Conservation (phyloP, 192 early-diverging fungal genomes). For the Linnemannia elongata region DNA sequence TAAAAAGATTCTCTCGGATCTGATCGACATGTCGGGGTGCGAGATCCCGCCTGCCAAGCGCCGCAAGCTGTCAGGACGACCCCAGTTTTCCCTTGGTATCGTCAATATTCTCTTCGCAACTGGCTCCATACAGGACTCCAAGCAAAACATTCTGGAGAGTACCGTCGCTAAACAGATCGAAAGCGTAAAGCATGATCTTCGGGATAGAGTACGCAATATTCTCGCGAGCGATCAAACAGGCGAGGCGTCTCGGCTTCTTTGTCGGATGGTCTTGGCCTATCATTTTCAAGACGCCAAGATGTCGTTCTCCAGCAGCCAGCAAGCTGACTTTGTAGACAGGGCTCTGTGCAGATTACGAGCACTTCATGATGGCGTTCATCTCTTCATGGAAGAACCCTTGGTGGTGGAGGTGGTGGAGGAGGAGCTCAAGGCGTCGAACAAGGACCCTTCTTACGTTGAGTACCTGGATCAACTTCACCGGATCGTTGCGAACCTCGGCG, state of each 20-base stretch:
- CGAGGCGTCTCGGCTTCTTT: neutral
- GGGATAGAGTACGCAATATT: neutral
- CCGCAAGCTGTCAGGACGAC: neutral
- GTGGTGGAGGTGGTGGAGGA: slow-evolving; percentile 35
- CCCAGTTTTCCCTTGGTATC: neutral
- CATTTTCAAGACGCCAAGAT: too few relatives aligned
- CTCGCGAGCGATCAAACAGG: neutral
- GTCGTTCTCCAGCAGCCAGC: too few relatives aligned
- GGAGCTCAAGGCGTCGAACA: slow-evolving; percentile 16
- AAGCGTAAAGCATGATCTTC: neutral
- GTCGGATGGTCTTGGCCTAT: neutral
- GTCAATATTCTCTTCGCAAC: neutral
- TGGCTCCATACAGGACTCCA: neutral
- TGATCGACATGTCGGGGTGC: slow-evolving; percentile 22
- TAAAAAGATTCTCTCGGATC: neutral
- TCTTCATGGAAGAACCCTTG: slow-evolving; percentile 16
- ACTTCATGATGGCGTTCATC: too few relatives aligned
- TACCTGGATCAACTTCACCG: slow-evolving; percentile 25
- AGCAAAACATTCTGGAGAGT: neutral
- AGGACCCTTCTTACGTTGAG: slow-evolving; percentile 21
- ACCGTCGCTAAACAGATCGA: neutral
- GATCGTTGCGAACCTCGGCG: slow-evolving; percentile 8
- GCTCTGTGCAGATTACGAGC: too few relatives aligned
- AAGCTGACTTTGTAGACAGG: too few relatives aligned
- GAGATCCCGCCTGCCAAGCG: neutral